Evolutionary conservation across 768 basidiomycete genomes (phyloP), one percentile per base, ranked within the genome.

Genomic region (Mycena sanguinolenta): DNA sequence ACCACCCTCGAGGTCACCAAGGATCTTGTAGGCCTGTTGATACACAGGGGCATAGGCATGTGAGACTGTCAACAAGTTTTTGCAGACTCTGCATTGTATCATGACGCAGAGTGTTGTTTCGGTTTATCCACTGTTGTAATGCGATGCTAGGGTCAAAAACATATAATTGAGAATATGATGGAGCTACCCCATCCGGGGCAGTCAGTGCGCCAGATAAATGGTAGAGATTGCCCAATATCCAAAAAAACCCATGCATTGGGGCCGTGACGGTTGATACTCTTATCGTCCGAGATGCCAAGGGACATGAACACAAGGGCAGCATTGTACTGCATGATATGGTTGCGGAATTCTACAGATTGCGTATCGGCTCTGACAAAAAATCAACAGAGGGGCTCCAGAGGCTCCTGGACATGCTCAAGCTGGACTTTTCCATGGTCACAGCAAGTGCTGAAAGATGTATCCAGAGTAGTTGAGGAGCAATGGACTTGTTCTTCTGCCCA

Each of bases 21-120:
- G 74, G 10, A 79, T 38, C 6, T 78, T 70, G 71, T 74, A 73
- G 17, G 78, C 78, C 14, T 75, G 75, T 9, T 64, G 46, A 1
- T 79, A 78, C 0, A 79, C 0, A 0, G 50, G 28, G 17, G 68
- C 65, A 69, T 75, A 77, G 65, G 58, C n/a, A 53, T 78, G 58
- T 3, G 4, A 1, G 0, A 16, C 12, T 3, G 28, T 60, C 0
- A 78, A 32, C 13, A 62, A 66, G 0, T 34, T 39, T n/a, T 59
- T 78, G 72, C 0, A 78, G 32, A 1, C 72, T 63, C 30, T 71
- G 30, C 32, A 79, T 58, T 1, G 74, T 69, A 0, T 2, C 32
- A n/a, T 2, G 2, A 25, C 72, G 14, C 0, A 77, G 36, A 3
- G 71, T 58, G 53, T 65, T 64, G 63, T 79, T 78, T 0, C 69